These are phyloP conservation scores for Helotiales sp. DNA, from an alignment of 2,329 filamentous ascomycete genomes.

Conservation along the genomic window DNA sequence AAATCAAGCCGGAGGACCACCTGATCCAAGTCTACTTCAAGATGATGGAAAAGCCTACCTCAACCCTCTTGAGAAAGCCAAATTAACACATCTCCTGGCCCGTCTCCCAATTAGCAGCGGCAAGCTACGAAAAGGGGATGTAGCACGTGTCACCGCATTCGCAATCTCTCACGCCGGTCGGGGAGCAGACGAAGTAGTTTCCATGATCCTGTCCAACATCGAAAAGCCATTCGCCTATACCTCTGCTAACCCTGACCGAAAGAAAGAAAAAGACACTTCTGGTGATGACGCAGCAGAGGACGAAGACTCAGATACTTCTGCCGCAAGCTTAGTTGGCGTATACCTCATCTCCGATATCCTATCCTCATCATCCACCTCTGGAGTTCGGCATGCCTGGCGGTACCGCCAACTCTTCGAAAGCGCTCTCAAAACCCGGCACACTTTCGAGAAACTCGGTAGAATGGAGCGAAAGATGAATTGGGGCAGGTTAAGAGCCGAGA, in stretches of 20 bases:
- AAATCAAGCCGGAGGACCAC: constrained; percentile 43
- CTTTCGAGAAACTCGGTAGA: constrained; percentile 64
- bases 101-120: constrained; percentile 75
- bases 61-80: constrained; percentile 80
- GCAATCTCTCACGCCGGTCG: constrained; percentile 83
- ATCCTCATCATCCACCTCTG: constrained; percentile 60
- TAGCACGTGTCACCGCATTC: constrained; percentile 83
- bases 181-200: constrained; percentile 88
- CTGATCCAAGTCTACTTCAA: constrained; percentile 28
- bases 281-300: constrained; percentile 43
- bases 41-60: constrained; percentile 57
- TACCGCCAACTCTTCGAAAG: constrained; percentile 66
- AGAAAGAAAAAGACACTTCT: constrained; percentile 39
- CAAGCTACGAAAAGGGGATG: constrained; percentile 77
- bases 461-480: constrained; percentile 64
- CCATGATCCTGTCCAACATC: constrained; percentile 82
- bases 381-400: constrained; percentile 67
- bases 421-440: constrained; percentile 55
- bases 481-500: constrained; percentile 65
- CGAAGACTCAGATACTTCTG: constrained; percentile 63
- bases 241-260: constrained; percentile 62
- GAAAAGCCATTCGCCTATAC: constrained; percentile 73
- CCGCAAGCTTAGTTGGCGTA: constrained; percentile 75
- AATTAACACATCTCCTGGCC: constrained; percentile 79
- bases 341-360: constrained; percentile 75